Evolutionary conservation across 768 basidiomycete genomes (phyloP), one percentile per base, ranked within the genome.

Genomic region (Mycena maculata): DNA sequence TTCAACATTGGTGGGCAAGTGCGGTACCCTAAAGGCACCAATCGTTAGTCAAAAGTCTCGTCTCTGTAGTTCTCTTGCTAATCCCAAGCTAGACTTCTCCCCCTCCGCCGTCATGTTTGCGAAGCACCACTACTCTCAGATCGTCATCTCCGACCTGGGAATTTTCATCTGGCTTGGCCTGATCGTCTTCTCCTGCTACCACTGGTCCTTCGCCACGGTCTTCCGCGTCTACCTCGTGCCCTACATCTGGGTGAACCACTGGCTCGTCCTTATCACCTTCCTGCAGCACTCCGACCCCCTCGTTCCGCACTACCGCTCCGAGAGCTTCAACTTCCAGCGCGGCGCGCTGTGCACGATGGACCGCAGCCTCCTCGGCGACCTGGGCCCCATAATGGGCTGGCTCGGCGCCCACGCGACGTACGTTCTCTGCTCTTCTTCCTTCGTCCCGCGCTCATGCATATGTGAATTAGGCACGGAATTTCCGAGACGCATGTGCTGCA

Each of bases 1-100:
- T 77, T 77, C 48, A 99, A 99, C 76, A 90, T 93, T n/a, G 92
- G 92, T 62, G 95, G 97, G 39, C 97, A 98, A 78, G 78, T 76
- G 66, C 83, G 87, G 67, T 98, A 98, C 79, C 95, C 96, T 33
- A 74, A 76, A 48, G 86, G 87, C 67, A 91, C 91, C 41, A 98
- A 87, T 83, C 96, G 93, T 94, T 74, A 77, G 92, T 83, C 25
- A 28, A 50, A n/a, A n/a, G n/a, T 44, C 38, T 25, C 61, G 20
- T 38, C 25, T n/a, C 15, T n/a, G 56, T 63, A 60, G 20, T 12
- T 44, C 13, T 30, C 42, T 58, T 62, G 39, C 54, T 56, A 25
- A 41, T 12, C 53, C 45, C 57, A 44, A 1, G 13, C 18, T 65
- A 87, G 86, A 99, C 82, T 98, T 97, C 83, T 85, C 83, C 63